These are phyloP conservation scores for Albugo candida DNA, from an alignment of 352 stramenopile genomes.

Conservation along the genomic window DNA sequence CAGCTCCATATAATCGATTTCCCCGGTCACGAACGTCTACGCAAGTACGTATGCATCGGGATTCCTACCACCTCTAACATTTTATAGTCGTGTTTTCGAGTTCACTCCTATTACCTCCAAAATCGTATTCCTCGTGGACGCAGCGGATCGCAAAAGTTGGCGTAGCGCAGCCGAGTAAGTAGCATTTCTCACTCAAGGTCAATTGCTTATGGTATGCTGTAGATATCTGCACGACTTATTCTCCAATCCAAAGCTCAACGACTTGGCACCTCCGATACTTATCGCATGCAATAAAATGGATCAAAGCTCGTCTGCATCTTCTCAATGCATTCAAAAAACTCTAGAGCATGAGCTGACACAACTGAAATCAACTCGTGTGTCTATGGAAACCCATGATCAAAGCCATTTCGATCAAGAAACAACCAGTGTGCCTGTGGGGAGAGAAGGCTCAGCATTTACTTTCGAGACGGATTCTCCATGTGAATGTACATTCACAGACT, in stretches of 20 bases:
- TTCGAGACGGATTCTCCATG: slow-evolving; percentile 69
- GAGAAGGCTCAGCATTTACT: slow-evolving; percentile 46
- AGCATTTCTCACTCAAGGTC: neutral
- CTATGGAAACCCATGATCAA: slow-evolving; percentile 53
- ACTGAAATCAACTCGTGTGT: slow-evolving; percentile 73
- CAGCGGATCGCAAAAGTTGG: slow-evolving; percentile 31
- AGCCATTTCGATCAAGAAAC: slow-evolving; percentile 22
- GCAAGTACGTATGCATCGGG: slow-evolving; percentile 19
- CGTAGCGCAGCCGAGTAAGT: slow-evolving; percentile 63
- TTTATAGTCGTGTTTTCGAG: slow-evolving; percentile 32
- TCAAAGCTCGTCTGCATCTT: slow-evolving; percentile 16
- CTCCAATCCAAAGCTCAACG: slow-evolving; percentile 65
- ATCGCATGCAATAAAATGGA: slow-evolving; percentile 78
- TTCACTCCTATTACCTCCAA: slow-evolving; percentile 49
- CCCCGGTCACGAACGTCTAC: slow-evolving; percentile 60
- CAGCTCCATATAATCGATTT: slow-evolving; percentile 63
- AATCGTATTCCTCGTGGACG: slow-evolving; percentile 67
- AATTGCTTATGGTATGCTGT: neutral
- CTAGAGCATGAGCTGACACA: slow-evolving; percentile 72
- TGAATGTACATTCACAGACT: slow-evolving; percentile 50
- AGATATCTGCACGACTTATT: slow-evolving; percentile 78
- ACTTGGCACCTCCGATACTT: slow-evolving; percentile 40
- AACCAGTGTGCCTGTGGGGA: slow-evolving; percentile 39
- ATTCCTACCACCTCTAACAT: neutral
- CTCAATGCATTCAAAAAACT: slow-evolving; percentile 26